Evolutionary conservation across 176 grass and related monocot genomes (phyloP), one percentile per base, ranked within the genome.

Genomic region (Themeda triandra): DNA sequence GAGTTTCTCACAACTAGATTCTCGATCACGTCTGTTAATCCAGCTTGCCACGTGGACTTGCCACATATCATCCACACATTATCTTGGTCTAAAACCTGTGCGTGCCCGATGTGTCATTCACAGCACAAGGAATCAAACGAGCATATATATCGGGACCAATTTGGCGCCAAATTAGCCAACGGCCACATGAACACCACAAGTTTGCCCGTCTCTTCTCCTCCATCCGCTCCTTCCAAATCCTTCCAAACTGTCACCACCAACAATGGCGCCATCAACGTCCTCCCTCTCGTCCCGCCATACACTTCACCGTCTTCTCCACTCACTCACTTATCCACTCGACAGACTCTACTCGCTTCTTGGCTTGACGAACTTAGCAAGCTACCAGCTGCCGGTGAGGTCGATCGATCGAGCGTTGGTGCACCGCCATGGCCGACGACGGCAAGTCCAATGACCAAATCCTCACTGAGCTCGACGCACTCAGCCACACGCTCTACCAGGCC

Each of bases 381-480:
- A 36, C 73, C 36, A 10, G 79, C 44, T 56, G 65, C 66, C 29
- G 15, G 65, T 10, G 88, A 86, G 30, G 73, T n/a, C n/a, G n/a
- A 35, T 35, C 33, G 33, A 35, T 78, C 78, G 36, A 65, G 76
- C 37, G 67, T 21, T 9, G 58, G 21, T 29, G 82, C 23, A 62
- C 23, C 17, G 32, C 74, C 79, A 99, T 99, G 96, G 88, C 91
- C 1, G 88, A 90, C 13, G 66, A 67, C 29, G 63, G 58, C 46
- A 83, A 86, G 49, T 64, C 87, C 80, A 88, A 82, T 41, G 84
- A 89, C 29, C 91, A 89, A 59, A 85, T 92, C 60, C 93, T 99
- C 71, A 92, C 68, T 2, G 96, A 96, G 66, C 96, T 99, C 21
- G 96, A 99, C 87, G 81, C 88, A 30, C 89, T 99, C 58, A 99